A percentile compares a stretch with the other conserved stretches of the same genome.
phyloP scores from a whole-genome alignment of 129 eudicot species.

The Scalesia atractyloides region DNA sequence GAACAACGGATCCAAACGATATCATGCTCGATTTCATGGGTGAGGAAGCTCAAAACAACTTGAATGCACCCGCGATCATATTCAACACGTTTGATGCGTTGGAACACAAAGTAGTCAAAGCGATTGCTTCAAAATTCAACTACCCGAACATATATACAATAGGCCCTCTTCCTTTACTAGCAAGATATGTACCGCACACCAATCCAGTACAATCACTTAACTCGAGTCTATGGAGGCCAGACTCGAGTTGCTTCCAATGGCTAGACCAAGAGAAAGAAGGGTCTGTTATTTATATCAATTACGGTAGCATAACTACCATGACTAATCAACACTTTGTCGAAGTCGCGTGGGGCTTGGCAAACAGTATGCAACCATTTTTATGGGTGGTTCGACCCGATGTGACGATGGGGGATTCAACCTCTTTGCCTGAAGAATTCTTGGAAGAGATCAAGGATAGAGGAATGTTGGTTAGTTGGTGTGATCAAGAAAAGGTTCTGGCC shows the following conservation, averaged over 20 bases:
- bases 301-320: conserved; percentile 62
- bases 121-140: conserved; percentile 41
- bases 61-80: conserved; percentile 56
- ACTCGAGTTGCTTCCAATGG: conserved; percentile 58
- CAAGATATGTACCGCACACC: conserved; percentile 26
- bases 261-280: conserved; percentile 38
- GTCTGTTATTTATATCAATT: conserved; percentile 57
- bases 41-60: conserved; percentile 50
- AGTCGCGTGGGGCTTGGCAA: conserved; percentile 68
- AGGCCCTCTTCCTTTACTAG: conserved; percentile 65
- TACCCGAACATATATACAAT: conserved; percentile 53
- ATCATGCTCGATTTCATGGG: conserved; percentile 63
- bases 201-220: conserved; percentile 36
- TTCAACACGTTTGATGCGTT: conserved; percentile 67
- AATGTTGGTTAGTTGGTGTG: conserved; percentile 48
- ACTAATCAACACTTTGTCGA: conserved; percentile 44
- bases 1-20: conserved; percentile 61
- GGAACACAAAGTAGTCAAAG: conserved; percentile 50
- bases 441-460: conserved; percentile 56
- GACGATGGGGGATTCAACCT: conserved; percentile 38
- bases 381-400: conserved; percentile 60
- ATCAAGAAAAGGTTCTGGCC: conserved; percentile 46
- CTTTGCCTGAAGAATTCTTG: conserved; percentile 32
- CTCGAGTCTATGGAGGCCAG: conserved; percentile 66
- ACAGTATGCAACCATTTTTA: conserved; percentile 46